Base-by-base conservation (phyloP, 495 filamentous ascomycete species). In the Penicillium bovifimosum region DNA sequence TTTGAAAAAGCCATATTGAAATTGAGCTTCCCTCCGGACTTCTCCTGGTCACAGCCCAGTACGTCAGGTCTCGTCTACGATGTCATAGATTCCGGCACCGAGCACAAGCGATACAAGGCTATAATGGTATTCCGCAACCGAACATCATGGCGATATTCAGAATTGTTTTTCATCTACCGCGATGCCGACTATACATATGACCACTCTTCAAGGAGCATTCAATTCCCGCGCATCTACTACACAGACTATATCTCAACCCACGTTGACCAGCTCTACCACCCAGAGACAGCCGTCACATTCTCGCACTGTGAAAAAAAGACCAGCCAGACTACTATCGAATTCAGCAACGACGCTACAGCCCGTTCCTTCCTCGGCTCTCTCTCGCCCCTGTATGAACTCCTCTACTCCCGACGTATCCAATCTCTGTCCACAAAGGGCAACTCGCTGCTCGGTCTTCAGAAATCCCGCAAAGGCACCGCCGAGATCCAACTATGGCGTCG, bases 181-280 rank as follows among this genome's bases (percentile, higher is more conserved):
- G 63, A 72, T 28, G 57, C 60, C 2, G 65, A 74, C 47, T 74
- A 66, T 42, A 45, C 35, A 41, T 73, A 63, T 28, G 60, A 69
- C 9, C 57, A 64, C 43, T 48, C 58, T 9, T 46, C 51, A 10
- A 43, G 55, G 34, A 62, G 63, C 14, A 58, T 73, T 26, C 61
- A 50, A 3, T 67, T 74, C 33, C 66, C 65, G 5, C 51, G 54
- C 8, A 50, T 66, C 9, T 68, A 64, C 29, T 62, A 59, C 54
- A 61, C 65, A n/a, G 62, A 72, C 26, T 74, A 74, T 36, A 58
- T 74, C 24, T 74, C 71, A 5, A 65, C 60, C 0, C 70, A 73
- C 27, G 61, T 68, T 3, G 65, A 73, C 17, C 60, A 68, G 33
- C 52, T 74, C 11, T 74, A 66, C 38, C 58, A 42, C 5, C 55